Conservation (phyloP, 1,139 yeast species). For the Saccharomyces hybrid region DNA sequence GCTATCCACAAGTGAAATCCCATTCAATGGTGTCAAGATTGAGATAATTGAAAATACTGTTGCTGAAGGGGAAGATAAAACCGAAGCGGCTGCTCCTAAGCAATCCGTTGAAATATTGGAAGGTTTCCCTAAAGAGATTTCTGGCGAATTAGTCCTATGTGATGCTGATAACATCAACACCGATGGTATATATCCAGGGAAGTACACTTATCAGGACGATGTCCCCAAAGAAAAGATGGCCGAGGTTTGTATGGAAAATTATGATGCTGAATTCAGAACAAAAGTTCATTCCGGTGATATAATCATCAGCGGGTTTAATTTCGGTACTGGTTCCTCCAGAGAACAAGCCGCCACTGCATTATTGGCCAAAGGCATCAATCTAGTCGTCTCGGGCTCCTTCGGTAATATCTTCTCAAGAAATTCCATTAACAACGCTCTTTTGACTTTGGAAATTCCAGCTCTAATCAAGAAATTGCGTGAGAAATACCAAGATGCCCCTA, state of each 20-base stretch:
- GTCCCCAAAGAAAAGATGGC: constrained; percentile 94
- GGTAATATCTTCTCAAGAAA: constrained; percentile 95
- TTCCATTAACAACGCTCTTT: constrained; percentile 88
- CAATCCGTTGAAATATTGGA: constrained; percentile 61
- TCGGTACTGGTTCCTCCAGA: constrained; percentile 98
- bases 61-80: constrained; percentile 24
- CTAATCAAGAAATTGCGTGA: constrained; percentile 71
- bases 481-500: constrained; percentile 44
- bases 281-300: constrained; percentile 87
- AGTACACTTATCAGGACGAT: constrained; percentile 96
- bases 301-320: constrained; percentile 84
- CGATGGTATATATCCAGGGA: constrained; percentile 98
- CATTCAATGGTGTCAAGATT: constrained; percentile 25
- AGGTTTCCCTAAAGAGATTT: constrained; percentile 83
- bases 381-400: constrained; percentile 94
- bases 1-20: constrained; percentile 37
- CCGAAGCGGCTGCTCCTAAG: constrained; percentile 31
- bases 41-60: constrained; percentile 30
- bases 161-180: constrained; percentile 97
- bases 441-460: constrained; percentile 88
- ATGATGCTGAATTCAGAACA: constrained; percentile 75
- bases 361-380: constrained; percentile 83
- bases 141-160: constrained; percentile 89
- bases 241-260: constrained; percentile 97
- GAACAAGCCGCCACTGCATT: constrained; percentile 99